Evolutionary conservation across 108 stramenopile species (phyloP).

Genomic region (Pseudonitzschia multistriata): DNA sequence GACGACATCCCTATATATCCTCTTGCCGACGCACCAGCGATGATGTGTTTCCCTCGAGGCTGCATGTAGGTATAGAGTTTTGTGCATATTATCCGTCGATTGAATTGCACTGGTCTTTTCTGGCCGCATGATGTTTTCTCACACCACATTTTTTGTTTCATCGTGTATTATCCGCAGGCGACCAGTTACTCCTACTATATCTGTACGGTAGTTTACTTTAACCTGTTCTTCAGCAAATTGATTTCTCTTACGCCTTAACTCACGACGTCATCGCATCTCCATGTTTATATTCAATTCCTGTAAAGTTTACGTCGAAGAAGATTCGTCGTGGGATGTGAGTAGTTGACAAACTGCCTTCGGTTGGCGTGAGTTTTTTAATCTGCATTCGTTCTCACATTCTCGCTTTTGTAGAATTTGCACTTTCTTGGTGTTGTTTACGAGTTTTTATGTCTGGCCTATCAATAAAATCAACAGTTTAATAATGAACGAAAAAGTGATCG

Average conservation of each 20-base stretch:
- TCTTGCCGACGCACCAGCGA: conserved; percentile 78
- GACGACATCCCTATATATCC: conserved; percentile 77
- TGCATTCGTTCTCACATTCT: not conserved
- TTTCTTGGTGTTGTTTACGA: not conserved
- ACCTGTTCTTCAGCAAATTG: not conserved
- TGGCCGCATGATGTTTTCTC: not conserved
- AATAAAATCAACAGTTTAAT: not conserved
- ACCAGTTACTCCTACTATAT: conserved; percentile 4
- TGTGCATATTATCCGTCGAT: too few relatives aligned
- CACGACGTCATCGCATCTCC: too few relatives aligned
- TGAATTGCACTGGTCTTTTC: too few relatives aligned
- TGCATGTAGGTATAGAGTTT: conserved; percentile 33
- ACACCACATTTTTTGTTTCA: not conserved
- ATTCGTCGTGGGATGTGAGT: conserved; percentile 3
- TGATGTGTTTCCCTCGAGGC: conserved; percentile 35
- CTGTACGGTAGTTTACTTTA: not conserved
- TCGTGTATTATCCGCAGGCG: not conserved
- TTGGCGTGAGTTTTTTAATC: not conserved
- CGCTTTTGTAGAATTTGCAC: not conserved
- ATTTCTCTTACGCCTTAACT: not conserved
- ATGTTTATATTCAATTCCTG: not conserved
- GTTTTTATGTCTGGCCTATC: not conserved
- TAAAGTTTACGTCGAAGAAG: conserved; percentile 1
- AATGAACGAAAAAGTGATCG: not conserved
- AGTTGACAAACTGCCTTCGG: not conserved